phyloP scores from a whole-genome alignment of 495 filamentous ascomycete genomes.

The Podospora fimiseda region DNA sequence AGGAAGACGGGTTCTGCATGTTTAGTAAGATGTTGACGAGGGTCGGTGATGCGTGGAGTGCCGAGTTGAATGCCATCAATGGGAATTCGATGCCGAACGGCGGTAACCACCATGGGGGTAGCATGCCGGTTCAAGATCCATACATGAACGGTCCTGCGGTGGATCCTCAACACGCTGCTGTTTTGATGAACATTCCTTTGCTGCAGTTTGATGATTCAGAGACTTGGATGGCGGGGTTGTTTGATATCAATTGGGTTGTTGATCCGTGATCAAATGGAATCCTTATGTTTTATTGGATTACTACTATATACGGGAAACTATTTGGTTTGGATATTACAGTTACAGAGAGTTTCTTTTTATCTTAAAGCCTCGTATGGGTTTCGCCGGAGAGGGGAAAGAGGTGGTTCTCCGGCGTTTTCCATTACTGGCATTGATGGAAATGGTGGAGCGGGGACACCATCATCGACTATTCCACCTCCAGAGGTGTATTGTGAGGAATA shows the following conservation, averaged over 20 bases:
- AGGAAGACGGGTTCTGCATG: conserved; percentile 20
- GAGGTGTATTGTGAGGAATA: not conserved
- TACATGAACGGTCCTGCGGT: not conserved
- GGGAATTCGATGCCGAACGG: not conserved
- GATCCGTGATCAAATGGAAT: not conserved
- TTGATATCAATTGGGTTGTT: conserved; percentile 22
- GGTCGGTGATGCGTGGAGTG: conserved; percentile 16
- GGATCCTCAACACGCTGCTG: conserved; percentile 5
- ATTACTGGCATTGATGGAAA: not conserved
- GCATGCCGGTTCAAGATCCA: too few relatives aligned
- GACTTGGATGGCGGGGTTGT: conserved; percentile 21
- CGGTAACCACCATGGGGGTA: not conserved
- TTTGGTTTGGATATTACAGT: too few relatives aligned
- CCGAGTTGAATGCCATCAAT: conserved; percentile 5
- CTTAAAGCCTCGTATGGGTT: not conserved
- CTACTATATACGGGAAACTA: not conserved
- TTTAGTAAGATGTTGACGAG: conserved; percentile 11
- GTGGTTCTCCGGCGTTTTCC: not conserved
- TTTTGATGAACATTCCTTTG: conserved; percentile 9
- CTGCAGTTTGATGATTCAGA: conserved; percentile 16
- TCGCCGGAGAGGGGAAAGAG: not conserved
- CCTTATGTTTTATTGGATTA: not conserved
- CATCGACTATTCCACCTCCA: not conserved
- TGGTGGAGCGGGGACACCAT: conserved; percentile 3
- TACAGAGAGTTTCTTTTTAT: too few relatives aligned